These are phyloP conservation scores for Arabidopsis hybrid DNA, from an alignment of 441 rosid genomes.

Conservation along the genomic window DNA sequence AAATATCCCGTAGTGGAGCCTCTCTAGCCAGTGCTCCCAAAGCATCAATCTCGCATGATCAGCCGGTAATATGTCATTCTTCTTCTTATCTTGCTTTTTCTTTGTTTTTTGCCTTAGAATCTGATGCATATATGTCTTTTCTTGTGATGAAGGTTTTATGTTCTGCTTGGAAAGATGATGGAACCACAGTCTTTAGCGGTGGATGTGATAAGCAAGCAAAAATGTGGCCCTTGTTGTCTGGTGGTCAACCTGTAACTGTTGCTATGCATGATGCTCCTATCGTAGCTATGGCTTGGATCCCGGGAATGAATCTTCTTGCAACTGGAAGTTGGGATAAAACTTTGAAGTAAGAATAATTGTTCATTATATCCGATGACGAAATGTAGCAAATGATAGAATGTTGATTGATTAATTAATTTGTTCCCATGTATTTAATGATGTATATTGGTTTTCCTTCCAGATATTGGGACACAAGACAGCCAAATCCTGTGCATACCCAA, in stretches of 20 bases:
- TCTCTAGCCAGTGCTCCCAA: slow-evolving; percentile 70
- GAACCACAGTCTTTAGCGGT: slow-evolving; percentile 88
- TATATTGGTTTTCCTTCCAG: slow-evolving; percentile 47
- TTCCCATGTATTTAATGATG: background rate
- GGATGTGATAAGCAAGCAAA: slow-evolving; percentile 99
- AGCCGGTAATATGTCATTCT: slow-evolving; percentile 66
- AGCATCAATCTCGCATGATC: slow-evolving; percentile 89
- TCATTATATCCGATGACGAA: slow-evolving; percentile 3
- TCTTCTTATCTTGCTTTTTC: slow-evolving; percentile 12
- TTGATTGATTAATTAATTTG: slow-evolving; percentile 1
- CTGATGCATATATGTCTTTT: slow-evolving; percentile 10
- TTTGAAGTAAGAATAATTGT: slow-evolving; percentile 59
- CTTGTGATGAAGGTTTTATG: slow-evolving; percentile 71
- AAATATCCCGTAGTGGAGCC: slow-evolving; percentile 66
- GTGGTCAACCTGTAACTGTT: slow-evolving; percentile 86
- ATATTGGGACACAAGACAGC: slow-evolving; percentile 95
- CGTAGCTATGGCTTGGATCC: slow-evolving; percentile 89
- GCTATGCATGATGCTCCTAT: slow-evolving; percentile 98
- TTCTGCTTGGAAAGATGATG: slow-evolving; percentile 98
- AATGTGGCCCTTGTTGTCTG: slow-evolving; percentile 91
- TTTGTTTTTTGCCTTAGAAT: slow-evolving; percentile 6
- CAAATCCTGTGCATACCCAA: slow-evolving; percentile 88
- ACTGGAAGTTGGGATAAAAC: slow-evolving; percentile 98
- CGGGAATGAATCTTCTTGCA: slow-evolving; percentile 87
- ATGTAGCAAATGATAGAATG: slow-evolving; percentile 1